Base-by-base conservation (phyloP, 805 yeast genomes). In the Tetrapisispora arboricola region DNA sequence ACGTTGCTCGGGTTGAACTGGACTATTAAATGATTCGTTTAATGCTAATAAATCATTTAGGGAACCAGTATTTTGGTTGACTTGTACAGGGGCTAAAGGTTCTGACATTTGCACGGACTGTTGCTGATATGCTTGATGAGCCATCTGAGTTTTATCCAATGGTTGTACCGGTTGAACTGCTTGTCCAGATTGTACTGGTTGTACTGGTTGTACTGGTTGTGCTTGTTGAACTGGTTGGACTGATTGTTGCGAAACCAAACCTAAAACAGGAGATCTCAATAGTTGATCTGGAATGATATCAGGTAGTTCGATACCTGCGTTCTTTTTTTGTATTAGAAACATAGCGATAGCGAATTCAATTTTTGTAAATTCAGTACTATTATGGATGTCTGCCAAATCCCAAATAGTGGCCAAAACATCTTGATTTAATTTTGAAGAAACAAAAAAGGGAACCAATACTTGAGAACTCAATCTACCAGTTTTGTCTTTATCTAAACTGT, bases 341-440 rank as follows among this genome's bases (percentile, higher is more conserved):
- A 92, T 81, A 15, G 97, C 96, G 55, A 92, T 80, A 3, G 94
- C 79, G 60, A 92, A 92, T 60, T 92, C 98, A 48, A 76, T 70
- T 53, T 73, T 76, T 37, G 84, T 72, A 55, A 92, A 86, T 32
- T 72, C 72, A 20, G 96, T 96, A 33, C 84, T 76, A 60, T 86
- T 86, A 49, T 84, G 82, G 46, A 86, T 72, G 59, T 92, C 96
- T 9, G 97, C 77, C 50, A 92, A 70, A 63, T 92, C 98, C 99
- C 99, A 92, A 32, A 90, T 78, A 19, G 76, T 66, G 1, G 97
- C 98, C 47, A 92, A 71, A 17, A 76, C 78, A 39, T 84, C 88
- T 54, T 88, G 95, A 39, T 79, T 73, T 44, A 92, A 73, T 46
- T 84, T 83, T 3, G 97, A 90, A 9, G 92, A 82, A 71, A 85